phyloP scores from a whole-genome alignment of 805 yeast genomes.

The Blastobotrys peoriensis region DNA sequence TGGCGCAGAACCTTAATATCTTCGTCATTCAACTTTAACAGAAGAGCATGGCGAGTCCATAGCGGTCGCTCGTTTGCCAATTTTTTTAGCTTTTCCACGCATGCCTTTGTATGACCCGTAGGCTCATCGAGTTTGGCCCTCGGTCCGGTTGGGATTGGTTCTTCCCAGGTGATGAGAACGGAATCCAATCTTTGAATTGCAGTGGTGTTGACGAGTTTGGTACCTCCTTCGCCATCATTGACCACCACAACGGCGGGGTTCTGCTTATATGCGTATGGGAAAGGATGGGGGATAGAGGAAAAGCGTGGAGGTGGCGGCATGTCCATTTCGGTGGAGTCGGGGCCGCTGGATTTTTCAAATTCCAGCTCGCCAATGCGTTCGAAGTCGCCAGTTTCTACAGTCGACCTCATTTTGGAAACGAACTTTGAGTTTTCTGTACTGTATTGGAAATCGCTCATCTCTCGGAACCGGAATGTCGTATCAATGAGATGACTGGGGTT shows the following conservation, averaged over 20 bases:
- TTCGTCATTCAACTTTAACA: conserved; percentile 23
- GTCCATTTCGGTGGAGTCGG: conserved; percentile 37
- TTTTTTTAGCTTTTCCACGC: conserved; percentile 31
- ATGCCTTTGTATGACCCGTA: conserved; percentile 31
- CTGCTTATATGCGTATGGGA: conserved; percentile 68
- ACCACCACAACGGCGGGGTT: conserved; percentile 54
- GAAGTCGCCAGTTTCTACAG: conserved; percentile 40
- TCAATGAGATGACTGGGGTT: conserved; percentile 64
- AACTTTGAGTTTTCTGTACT: conserved; percentile 52
- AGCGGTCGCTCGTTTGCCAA: conserved; percentile 70
- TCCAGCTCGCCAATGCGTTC: conserved; percentile 36
- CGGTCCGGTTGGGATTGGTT: conserved; percentile 28
- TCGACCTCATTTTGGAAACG: conserved; percentile 34
- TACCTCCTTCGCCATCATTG: conserved; percentile 45
- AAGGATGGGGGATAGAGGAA: conserved; percentile 70
- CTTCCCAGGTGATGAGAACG: conserved; percentile 30
- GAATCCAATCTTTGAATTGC: conserved; percentile 28
- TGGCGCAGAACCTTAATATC: conserved; percentile 48
- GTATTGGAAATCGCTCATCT: conserved; percentile 83
- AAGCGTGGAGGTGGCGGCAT: conserved; percentile 85
- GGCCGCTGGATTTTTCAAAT: conserved; percentile 20
- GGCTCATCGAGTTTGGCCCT: conserved; percentile 40
- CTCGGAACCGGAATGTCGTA: conserved; percentile 69
- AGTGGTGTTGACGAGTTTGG: conserved; percentile 28
- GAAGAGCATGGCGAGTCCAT: conserved; percentile 70